These are phyloP conservation scores for Suhomyces vadensis DNA, from an alignment of 805 yeast species.

Conservation along the genomic window DNA sequence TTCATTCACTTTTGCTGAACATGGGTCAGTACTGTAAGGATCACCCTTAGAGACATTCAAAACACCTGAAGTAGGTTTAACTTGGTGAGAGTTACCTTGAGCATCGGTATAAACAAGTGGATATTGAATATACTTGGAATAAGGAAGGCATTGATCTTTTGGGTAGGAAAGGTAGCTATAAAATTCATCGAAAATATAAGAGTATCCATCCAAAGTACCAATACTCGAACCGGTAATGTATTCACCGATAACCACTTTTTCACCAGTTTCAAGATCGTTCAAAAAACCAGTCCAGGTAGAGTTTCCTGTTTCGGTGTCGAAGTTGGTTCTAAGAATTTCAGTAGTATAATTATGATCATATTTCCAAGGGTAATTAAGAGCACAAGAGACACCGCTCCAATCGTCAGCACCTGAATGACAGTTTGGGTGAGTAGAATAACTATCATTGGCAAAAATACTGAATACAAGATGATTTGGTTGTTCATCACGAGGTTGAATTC, in stretches of 20 bases:
- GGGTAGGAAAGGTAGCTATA: background rate
- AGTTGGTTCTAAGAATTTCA: background rate
- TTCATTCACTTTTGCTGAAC: too few relatives aligned
- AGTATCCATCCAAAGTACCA: background rate
- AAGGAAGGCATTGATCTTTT: background rate
- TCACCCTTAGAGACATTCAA: too few relatives aligned
- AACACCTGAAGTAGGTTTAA: too few relatives aligned
- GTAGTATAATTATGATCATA: conserved; percentile 3
- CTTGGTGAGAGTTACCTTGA: background rate
- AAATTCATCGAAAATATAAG: background rate
- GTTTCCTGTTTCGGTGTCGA: background rate
- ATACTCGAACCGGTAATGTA: background rate
- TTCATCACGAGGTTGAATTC: background rate
- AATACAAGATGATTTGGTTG: conserved; percentile 4
- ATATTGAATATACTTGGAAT: background rate
- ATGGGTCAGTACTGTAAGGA: too few relatives aligned
- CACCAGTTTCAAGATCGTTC: background rate
- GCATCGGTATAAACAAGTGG: background rate
- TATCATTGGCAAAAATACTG: conserved; percentile 5
- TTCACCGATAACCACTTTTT: background rate
- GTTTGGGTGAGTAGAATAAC: background rate
- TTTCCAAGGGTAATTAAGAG: conserved; percentile 1
- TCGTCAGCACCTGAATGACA: conserved; percentile 8
- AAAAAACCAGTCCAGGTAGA: background rate
- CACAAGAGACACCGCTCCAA: conserved; percentile 5